Conservation (phyloP, 768 basidiomycete genomes). For the Mycena galopus region DNA sequence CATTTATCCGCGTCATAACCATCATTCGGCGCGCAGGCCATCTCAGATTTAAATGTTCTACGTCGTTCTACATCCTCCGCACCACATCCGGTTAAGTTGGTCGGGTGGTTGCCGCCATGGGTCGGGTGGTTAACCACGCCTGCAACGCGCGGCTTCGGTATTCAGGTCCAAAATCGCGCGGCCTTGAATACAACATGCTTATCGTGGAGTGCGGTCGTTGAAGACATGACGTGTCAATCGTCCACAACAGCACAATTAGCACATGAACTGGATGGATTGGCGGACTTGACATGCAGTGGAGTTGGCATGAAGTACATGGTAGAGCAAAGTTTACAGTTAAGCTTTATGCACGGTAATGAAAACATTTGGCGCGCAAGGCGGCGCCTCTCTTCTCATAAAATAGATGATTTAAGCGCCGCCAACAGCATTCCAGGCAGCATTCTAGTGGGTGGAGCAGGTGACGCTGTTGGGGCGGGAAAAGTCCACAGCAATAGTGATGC, state of each 20-base stretch:
- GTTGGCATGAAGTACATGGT: not conserved
- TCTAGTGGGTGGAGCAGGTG: conserved; percentile 9
- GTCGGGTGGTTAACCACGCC: conserved; percentile 11
- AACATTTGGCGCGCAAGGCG: not conserved
- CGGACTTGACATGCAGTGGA: not conserved
- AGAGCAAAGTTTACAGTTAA: conserved; percentile 6
- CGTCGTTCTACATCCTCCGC: not conserved
- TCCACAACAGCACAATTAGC: not conserved
- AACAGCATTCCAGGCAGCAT: not conserved
- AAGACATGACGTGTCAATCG: conserved; percentile 17
- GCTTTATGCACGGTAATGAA: conserved; percentile 14
- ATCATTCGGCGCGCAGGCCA: not conserved
- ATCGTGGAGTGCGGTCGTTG: conserved; percentile 2
- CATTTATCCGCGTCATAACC: not conserved
- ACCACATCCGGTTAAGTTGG: not conserved
- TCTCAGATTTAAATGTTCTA: not conserved
- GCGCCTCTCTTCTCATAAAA: not conserved
- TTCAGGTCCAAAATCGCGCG: no score
- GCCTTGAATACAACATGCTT: not conserved
- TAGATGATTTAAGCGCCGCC: not conserved
- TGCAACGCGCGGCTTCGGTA: not conserved
- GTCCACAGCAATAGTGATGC: no score
- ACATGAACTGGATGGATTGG: not conserved
- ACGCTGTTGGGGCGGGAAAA: no score
- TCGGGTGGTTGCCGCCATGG: not conserved